Evolutionary conservation across 2,329 filamentous ascomycete species (phyloP).

Genomic region (Colletotrichum spaethianum): DNA sequence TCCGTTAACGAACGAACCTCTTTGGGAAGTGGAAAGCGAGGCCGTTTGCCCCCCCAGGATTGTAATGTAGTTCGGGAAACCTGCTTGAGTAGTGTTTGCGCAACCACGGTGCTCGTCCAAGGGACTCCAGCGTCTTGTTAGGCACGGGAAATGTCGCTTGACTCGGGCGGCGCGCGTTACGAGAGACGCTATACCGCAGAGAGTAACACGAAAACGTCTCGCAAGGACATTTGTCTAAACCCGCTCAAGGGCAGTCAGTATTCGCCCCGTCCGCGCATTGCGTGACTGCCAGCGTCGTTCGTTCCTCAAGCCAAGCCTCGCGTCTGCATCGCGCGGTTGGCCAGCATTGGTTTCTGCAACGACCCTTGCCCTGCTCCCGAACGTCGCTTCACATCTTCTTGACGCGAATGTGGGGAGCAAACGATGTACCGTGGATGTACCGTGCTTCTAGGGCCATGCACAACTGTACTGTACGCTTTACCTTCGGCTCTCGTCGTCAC

Average conservation of each 20-base stretch:
- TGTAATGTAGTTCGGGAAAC: neutral
- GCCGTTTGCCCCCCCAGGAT: neutral
- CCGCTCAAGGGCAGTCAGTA: neutral
- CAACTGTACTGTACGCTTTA: neutral
- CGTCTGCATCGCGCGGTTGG: slow-evolving; percentile 11
- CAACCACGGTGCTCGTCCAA: slow-evolving; percentile 23
- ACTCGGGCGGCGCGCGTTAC: slow-evolving; percentile 26
- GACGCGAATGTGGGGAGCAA: slow-evolving; percentile 21
- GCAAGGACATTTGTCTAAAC: slow-evolving; percentile 1
- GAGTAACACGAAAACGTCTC: neutral
- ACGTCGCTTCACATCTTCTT: neutral
- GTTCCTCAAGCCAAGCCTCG: slow-evolving; percentile 10
- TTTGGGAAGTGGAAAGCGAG: neutral
- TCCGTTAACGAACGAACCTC: neutral
- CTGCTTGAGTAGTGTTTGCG: neutral
- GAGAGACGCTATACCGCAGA: neutral
- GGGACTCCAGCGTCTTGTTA: slow-evolving; percentile 19
- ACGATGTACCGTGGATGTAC: slow-evolving; percentile 13
- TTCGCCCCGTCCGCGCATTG: neutral
- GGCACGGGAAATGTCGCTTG: slow-evolving; percentile 24
- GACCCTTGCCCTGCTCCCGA: slow-evolving; percentile 12
- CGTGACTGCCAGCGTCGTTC: neutral
- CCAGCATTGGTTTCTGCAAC: neutral
- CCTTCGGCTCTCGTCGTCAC: slow-evolving; percentile 17
- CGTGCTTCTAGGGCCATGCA: neutral